Percentiles rank a stretch among this genome's conserved stretches.
These are phyloP conservation scores for Starmerella etchellsii DNA, from an alignment of 805 yeast species.

Conservation along the genomic window DNA sequence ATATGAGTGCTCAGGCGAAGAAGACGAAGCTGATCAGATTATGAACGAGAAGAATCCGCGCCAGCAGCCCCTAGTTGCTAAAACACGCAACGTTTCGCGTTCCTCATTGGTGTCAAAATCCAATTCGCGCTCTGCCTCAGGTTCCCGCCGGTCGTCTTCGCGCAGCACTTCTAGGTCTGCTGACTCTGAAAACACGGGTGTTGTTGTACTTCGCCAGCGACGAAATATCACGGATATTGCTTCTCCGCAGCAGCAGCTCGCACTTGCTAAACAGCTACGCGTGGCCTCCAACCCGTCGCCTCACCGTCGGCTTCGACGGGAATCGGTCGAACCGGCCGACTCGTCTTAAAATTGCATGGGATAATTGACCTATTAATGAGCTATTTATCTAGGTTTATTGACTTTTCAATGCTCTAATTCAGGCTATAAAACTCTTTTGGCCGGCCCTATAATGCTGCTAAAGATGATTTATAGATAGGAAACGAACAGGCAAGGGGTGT, in stretches of 20 bases:
- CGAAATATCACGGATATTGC: slow-evolving; percentile 21
- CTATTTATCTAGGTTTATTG: too few species aligned
- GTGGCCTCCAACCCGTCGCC: slow-evolving; percentile 27
- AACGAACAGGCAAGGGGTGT: too few species aligned
- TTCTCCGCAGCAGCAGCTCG: slow-evolving; percentile 16
- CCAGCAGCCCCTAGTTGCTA: slow-evolving; percentile 4
- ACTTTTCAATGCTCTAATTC: too few species aligned
- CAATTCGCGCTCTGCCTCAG: neutral
- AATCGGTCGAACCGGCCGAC: neutral
- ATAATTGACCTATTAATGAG: too few species aligned
- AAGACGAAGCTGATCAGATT: slow-evolving; percentile 8
- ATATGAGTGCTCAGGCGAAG: slow-evolving; percentile 10
- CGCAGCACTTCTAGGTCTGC: slow-evolving; percentile 5
- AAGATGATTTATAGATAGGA: too few species aligned
- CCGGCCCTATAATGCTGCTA: too few species aligned
- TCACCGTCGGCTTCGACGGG: too few species aligned
- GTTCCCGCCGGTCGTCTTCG: neutral
- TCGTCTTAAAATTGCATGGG: neutral
- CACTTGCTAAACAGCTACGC: slow-evolving; percentile 23
- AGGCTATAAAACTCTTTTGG: too few species aligned
- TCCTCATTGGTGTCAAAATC: neutral
- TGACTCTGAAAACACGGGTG: slow-evolving; percentile 13
- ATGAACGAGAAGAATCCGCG: slow-evolving; percentile 2
- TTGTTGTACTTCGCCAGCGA: slow-evolving; percentile 10
- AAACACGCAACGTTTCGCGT: slow-evolving; percentile 2